Percentiles rank a stretch among this genome's conserved stretches.
Conservation (phyloP, 257 asterid species). For the Solanum lycopersicoides region DNA sequence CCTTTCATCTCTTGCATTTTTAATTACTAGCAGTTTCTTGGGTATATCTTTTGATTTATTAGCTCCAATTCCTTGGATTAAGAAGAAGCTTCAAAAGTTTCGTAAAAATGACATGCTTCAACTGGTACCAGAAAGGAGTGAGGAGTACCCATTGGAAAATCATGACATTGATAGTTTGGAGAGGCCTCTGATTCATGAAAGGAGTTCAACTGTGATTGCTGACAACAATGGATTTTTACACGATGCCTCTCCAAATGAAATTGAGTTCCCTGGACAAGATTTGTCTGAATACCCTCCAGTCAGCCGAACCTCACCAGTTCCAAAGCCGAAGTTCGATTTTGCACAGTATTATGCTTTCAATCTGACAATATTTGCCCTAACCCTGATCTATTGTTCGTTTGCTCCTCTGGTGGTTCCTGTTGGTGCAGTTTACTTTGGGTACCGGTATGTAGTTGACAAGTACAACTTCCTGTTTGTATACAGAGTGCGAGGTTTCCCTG, state of each 20-base stretch:
- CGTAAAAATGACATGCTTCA: constrained; percentile 93
- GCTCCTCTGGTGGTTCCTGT: constrained; percentile 97
- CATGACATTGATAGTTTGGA: constrained; percentile 49
- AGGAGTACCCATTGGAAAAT: constrained; percentile 62
- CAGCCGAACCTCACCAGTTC: constrained; percentile 96
- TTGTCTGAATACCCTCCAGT: constrained; percentile 87
- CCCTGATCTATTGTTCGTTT: constrained; percentile 75
- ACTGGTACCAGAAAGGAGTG: constrained; percentile 79
- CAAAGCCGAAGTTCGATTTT: constrained; percentile 84
- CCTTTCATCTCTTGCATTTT: constrained; percentile 84
- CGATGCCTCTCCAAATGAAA: constrained; percentile 33
- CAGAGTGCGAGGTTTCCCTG: constrained; percentile 92
- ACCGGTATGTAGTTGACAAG: constrained; percentile 86
- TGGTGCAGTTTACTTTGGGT: constrained; percentile 87
- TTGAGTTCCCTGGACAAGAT: constrained; percentile 53
- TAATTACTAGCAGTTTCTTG: constrained; percentile 83
- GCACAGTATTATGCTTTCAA: constrained; percentile 94
- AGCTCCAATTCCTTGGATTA: constrained; percentile 98
- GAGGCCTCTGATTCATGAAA: constrained; percentile 63
- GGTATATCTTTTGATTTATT: constrained; percentile 89
- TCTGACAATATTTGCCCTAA: constrained; percentile 90
- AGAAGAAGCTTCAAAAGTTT: constrained; percentile 72
- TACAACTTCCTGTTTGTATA: constrained; percentile 91
- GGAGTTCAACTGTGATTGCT: constrained; percentile 28
- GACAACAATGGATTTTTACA: constrained; percentile 33